Evolutionary conservation across 257 asterid genomes (phyloP).

Genomic region (Solanum dulcamara): DNA sequence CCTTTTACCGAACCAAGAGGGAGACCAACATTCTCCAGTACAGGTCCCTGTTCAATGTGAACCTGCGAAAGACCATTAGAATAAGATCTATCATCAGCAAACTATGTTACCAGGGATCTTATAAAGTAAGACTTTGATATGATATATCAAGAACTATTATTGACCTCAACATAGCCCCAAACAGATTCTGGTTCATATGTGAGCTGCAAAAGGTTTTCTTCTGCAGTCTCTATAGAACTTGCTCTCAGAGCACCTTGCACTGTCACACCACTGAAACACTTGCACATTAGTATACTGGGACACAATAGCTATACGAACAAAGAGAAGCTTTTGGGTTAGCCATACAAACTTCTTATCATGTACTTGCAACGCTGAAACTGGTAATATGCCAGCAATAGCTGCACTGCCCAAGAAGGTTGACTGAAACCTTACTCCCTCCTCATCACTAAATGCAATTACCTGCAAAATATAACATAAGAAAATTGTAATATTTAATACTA

Average conservation of each 20-base stretch:
- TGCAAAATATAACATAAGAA: constrained; percentile 4
- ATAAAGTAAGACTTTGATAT: neutral
- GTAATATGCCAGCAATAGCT: constrained; percentile 90
- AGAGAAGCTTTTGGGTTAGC: constrained; percentile 11
- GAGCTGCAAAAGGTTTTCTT: constrained; percentile 71
- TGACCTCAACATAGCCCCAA: constrained; percentile 86
- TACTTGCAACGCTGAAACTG: constrained; percentile 50
- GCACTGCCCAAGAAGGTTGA: constrained; percentile 98
- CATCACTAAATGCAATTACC: constrained; percentile 97
- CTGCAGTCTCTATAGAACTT: constrained; percentile 55
- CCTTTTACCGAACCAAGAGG: constrained; percentile 92
- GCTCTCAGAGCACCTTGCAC: constrained; percentile 74
- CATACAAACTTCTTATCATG: constrained; percentile 74
- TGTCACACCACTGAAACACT: constrained; percentile 78
- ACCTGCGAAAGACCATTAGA: constrained; percentile 42
- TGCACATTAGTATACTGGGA: constrained; percentile 21
- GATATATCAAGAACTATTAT: neutral
- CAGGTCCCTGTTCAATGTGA: constrained; percentile 98
- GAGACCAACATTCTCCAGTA: constrained; percentile 75
- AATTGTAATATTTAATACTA: neutral
- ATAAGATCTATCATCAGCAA: neutral
- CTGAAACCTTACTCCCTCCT: constrained; percentile 98
- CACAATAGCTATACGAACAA: neutral
- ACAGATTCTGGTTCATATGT: constrained; percentile 75
- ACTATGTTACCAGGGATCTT: neutral